A percentile compares a stretch with the other conserved stretches of the same genome.
These are phyloP conservation scores for Fusarium sp. DNA, from an alignment of 2,329 filamentous ascomycete species.

Conservation along the genomic window DNA sequence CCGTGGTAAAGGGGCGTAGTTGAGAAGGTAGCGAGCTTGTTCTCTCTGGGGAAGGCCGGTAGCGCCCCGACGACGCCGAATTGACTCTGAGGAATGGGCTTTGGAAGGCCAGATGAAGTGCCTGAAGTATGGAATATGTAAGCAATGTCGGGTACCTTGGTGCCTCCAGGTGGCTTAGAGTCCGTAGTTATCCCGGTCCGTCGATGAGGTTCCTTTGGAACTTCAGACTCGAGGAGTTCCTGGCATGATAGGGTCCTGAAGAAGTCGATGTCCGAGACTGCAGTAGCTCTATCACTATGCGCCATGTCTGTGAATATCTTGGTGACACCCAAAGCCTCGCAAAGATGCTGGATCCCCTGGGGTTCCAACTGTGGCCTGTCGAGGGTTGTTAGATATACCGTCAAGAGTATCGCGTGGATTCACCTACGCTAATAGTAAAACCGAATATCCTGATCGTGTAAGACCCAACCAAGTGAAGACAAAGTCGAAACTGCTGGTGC, in stretches of 20 bases:
- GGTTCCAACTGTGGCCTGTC: slow-evolving; percentile 57
- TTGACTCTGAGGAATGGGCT: slow-evolving; percentile 68
- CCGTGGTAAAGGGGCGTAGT: slow-evolving; percentile 75
- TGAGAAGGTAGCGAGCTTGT: slow-evolving; percentile 64
- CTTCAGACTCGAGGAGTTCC: not conserved
- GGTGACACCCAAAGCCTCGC: slow-evolving; percentile 54
- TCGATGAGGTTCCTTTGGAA: not conserved
- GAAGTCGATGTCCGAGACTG: slow-evolving; percentile 7
- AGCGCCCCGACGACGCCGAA: slow-evolving; percentile 66
- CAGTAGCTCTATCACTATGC: not conserved
- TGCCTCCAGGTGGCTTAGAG: not conserved
- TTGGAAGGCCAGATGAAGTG: slow-evolving; percentile 71
- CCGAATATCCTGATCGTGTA: slow-evolving; percentile 63
- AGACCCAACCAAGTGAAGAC: slow-evolving; percentile 70
- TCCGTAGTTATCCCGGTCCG: not conserved
- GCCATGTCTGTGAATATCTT: slow-evolving; percentile 58
- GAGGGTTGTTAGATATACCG: slow-evolving; percentile 1
- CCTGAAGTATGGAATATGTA: slow-evolving; percentile 74
- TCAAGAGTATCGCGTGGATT: not conserved
- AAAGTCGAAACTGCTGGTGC: slow-evolving; percentile 66
- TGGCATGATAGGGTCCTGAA: slow-evolving; percentile 16
- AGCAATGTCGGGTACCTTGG: slow-evolving; percentile 53
- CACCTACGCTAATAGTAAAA: slow-evolving; percentile 65
- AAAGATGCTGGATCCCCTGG: slow-evolving; percentile 63
- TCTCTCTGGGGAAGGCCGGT: slow-evolving; percentile 54